Percentiles rank a stretch among this genome's conserved stretches.
These are phyloP conservation scores for Monascus purpureus DNA, from an alignment of 495 filamentous ascomycete species.

Conservation along the genomic window DNA sequence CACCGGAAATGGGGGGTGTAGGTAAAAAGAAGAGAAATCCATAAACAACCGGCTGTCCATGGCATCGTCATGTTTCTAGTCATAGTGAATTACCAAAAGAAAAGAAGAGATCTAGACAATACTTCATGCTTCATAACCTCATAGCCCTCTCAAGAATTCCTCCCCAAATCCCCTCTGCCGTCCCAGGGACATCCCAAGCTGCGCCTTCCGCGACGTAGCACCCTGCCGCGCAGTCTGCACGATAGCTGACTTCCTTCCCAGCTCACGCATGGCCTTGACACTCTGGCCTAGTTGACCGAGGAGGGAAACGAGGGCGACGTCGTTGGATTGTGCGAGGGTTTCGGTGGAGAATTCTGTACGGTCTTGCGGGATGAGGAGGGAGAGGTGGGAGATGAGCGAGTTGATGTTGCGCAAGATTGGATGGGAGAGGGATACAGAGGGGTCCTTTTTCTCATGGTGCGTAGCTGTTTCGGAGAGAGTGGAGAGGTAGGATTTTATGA, in stretches of 20 bases:
- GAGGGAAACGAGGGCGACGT: constrained; percentile 60
- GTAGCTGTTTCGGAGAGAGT: constrained; percentile 53
- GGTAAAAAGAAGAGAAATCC: too few species aligned
- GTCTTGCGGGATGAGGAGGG: constrained; percentile 34
- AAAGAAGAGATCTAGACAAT: too few species aligned
- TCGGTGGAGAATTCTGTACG: constrained; percentile 45
- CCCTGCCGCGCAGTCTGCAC: constrained; percentile 37
- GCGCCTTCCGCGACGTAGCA: constrained; percentile 12
- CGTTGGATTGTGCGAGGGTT: constrained; percentile 57
- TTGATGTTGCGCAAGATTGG: constrained; percentile 43
- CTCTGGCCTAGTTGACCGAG: constrained; percentile 55
- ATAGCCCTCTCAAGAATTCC: too few species aligned
- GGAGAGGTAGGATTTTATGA: constrained; percentile 69
- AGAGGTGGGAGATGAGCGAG: constrained; percentile 38
- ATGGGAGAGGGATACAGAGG: constrained; percentile 18
- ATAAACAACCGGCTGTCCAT: too few species aligned
- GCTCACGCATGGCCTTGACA: constrained; percentile 48
- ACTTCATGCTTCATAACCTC: too few species aligned
- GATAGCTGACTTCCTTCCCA: constrained; percentile 58
- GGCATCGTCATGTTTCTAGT: too few species aligned
- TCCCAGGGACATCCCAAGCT: constrained; percentile 6
- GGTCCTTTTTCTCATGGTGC: constrained; percentile 17
- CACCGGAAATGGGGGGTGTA: too few species aligned
- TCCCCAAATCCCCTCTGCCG: constrained; percentile 17
- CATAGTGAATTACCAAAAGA: too few species aligned